These are phyloP conservation scores for Trichoderma simmonsii DNA, from an alignment of 2,329 filamentous ascomycete species.

Conservation along the genomic window DNA sequence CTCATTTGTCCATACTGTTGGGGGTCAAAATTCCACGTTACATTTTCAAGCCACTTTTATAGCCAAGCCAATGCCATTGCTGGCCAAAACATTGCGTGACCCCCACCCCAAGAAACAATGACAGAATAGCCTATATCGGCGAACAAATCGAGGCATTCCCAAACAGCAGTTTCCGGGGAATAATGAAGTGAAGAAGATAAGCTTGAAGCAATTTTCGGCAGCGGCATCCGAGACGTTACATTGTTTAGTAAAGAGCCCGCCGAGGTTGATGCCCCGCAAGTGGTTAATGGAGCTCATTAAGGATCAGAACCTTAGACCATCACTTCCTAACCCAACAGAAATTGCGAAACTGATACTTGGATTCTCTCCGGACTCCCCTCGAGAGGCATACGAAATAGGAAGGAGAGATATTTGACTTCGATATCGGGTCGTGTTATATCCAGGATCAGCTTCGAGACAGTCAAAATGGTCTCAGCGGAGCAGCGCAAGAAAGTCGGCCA, in stretches of 20 bases:
- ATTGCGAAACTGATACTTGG: not conserved
- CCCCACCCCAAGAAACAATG: not conserved
- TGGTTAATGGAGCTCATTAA: not conserved
- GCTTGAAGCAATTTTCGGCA: not conserved
- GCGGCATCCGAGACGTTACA: slow-evolving; percentile 12
- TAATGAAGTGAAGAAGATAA: not conserved
- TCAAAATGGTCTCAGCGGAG: slow-evolving; percentile 18
- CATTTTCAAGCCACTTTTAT: slow-evolving; percentile 5
- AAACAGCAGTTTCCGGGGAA: not conserved
- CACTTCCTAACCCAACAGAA: not conserved
- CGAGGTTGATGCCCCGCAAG: not conserved
- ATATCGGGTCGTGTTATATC: accelerated
- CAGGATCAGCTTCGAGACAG: not conserved
- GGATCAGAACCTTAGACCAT: not conserved
- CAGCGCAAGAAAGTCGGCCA: slow-evolving; percentile 21
- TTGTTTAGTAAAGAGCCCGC: not conserved
- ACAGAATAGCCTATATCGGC: slow-evolving; percentile 1
- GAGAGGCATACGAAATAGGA: not conserved
- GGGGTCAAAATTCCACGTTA: slow-evolving; percentile 14
- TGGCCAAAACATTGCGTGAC: not conserved
- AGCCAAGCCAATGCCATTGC: not conserved
- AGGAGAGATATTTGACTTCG: not conserved
- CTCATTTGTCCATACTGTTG: not conserved
- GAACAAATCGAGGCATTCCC: not conserved
- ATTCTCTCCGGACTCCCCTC: not conserved